Percentiles rank a stretch among this genome's conserved stretches.
phyloP scores from a whole-genome alignment of 1,139 yeast species.

The Taiozyma onychis region DNA sequence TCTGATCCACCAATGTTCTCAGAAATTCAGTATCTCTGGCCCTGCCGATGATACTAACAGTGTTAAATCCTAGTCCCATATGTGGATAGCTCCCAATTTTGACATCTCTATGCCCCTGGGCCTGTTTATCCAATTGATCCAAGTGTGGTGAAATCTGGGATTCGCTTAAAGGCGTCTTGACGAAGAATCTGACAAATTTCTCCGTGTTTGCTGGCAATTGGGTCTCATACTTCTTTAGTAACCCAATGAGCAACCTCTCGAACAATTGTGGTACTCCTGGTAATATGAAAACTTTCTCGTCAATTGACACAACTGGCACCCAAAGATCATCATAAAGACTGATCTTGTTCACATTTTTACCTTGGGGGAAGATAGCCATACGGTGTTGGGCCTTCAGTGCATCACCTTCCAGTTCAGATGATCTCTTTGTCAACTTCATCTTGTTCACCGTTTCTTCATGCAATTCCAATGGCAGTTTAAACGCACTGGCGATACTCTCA shows the following conservation, averaged over 20 bases:
- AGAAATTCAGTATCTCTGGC: slow-evolving; percentile 33
- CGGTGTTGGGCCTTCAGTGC: slow-evolving; percentile 57
- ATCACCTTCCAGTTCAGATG: slow-evolving; percentile 34
- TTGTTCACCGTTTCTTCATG: slow-evolving; percentile 54
- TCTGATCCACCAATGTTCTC: slow-evolving; percentile 39
- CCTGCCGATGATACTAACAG: slow-evolving; percentile 68
- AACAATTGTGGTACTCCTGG: slow-evolving; percentile 84
- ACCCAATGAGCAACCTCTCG: slow-evolving; percentile 42
- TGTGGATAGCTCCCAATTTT: slow-evolving; percentile 88
- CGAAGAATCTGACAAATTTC: slow-evolving; percentile 45
- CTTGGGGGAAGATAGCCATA: slow-evolving; percentile 73
- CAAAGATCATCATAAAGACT: slow-evolving; percentile 57
- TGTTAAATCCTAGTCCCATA: slow-evolving; percentile 52
- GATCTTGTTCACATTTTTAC: slow-evolving; percentile 42
- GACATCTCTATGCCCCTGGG: slow-evolving; percentile 33
- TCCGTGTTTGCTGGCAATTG: slow-evolving; percentile 9
- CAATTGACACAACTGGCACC: slow-evolving; percentile 76
- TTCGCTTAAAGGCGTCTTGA: slow-evolving; percentile 57
- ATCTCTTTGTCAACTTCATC: slow-evolving; percentile 47
- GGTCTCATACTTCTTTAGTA: slow-evolving; percentile 24
- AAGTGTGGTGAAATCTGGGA: slow-evolving; percentile 65
- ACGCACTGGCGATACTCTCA: slow-evolving; percentile 62
- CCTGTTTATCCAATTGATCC: slow-evolving; percentile 41
- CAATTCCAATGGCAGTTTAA: slow-evolving; percentile 41
- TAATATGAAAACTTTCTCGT: slow-evolving; percentile 57